A percentile compares a stretch with the other conserved stretches of the same genome.
Evolutionary conservation across 495 filamentous ascomycete species (phyloP).

Genomic region (Podospora sp.): DNA sequence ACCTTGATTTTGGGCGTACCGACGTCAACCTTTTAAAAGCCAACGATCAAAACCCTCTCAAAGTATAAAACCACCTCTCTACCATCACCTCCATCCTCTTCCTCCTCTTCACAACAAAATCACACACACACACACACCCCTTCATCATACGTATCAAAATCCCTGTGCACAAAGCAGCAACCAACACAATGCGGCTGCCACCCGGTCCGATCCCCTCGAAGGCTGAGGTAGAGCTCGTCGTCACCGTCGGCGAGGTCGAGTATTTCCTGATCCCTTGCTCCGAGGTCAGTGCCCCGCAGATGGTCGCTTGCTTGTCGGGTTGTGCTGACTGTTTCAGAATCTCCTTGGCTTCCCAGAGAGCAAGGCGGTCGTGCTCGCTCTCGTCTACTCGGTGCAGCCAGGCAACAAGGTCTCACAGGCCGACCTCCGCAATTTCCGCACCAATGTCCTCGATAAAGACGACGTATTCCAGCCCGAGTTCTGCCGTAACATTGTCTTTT

Average conservation of each 20-base stretch:
- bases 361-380: background rate
- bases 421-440: slow-evolving; percentile 11
- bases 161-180: too few relatives aligned
- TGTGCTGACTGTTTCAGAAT: background rate
- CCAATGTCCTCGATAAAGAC: slow-evolving; percentile 3
- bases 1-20: too few relatives aligned
- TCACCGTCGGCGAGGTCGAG: background rate
- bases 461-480: slow-evolving; percentile 13
- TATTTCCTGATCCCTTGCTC: slow-evolving; percentile 1
- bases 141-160: too few relatives aligned
- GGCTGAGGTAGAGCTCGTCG: too few relatives aligned
- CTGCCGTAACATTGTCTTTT: slow-evolving; percentile 5
- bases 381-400: slow-evolving; percentile 6
- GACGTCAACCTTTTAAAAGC: too few relatives aligned
- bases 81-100: too few relatives aligned
- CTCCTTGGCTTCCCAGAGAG: slow-evolving; percentile 7
- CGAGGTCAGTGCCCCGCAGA: background rate
- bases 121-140: too few relatives aligned
- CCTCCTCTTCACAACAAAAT: too few relatives aligned
- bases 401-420: background rate
- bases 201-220: too few relatives aligned
- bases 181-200: too few relatives aligned
- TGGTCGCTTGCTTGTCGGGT: background rate
- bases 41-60: too few relatives aligned
- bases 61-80: too few relatives aligned